phyloP scores from a whole-genome alignment of 1,139 yeast genomes.

The Magnusiomyces fungicola region DNA sequence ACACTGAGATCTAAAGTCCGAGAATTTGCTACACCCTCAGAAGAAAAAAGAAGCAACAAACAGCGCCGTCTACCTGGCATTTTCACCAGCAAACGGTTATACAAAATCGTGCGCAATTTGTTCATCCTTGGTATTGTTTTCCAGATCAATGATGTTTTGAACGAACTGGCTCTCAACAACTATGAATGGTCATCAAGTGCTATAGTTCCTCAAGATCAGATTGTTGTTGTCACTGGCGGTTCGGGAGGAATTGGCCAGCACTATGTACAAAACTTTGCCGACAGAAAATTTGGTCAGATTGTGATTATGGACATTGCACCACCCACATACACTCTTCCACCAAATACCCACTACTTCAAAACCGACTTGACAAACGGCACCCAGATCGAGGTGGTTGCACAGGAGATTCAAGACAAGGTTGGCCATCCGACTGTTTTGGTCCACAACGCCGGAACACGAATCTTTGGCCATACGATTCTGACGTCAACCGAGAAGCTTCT shows the following conservation, averaged over 20 bases:
- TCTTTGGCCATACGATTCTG: conserved; percentile 44
- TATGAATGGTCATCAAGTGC: conserved; percentile 4
- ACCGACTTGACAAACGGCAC: conserved; percentile 38
- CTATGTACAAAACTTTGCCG: conserved; percentile 9
- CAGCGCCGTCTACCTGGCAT: too few species aligned
- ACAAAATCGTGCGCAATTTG: background rate
- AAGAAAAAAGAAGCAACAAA: too few species aligned
- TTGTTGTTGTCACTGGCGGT: conserved; percentile 16
- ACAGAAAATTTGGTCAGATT: conserved; percentile 8
- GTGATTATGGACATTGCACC: conserved; percentile 12
- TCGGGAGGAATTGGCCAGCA: conserved; percentile 15
- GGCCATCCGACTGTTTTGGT: conserved; percentile 54
- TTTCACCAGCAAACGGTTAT: background rate
- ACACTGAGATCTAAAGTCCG: too few species aligned
- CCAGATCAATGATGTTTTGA: conserved; percentile 9
- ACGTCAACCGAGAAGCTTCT: conserved; percentile 48
- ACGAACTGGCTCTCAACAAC: conserved; percentile 9
- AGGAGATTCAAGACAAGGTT: conserved; percentile 33
- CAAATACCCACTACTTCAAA: conserved; percentile 11
- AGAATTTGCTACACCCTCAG: too few species aligned
- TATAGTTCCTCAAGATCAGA: conserved; percentile 8
- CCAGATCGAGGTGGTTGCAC: conserved; percentile 33
- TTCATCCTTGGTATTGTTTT: conserved; percentile 1
- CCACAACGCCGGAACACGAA: conserved; percentile 66
- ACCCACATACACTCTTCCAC: conserved; percentile 5